Percentiles rank a stretch among this genome's conserved stretches.
These are phyloP conservation scores for Buddleja alternifolia DNA, from an alignment of 257 asterid species.

Conservation along the genomic window DNA sequence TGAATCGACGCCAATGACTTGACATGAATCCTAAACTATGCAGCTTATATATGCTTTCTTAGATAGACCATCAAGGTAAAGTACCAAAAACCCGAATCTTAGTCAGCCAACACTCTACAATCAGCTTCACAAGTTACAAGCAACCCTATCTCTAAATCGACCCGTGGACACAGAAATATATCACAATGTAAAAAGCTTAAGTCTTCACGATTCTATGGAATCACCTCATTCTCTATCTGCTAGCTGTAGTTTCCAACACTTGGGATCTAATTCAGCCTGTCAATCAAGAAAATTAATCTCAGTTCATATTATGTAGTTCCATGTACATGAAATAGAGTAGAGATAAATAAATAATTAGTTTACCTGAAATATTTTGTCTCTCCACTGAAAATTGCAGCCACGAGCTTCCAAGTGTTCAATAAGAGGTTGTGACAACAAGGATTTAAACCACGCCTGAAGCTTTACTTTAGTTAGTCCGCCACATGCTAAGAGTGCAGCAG, in stretches of 20 bases:
- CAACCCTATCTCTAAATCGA: no score
- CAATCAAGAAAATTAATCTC: not conserved
- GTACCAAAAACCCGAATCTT: no score
- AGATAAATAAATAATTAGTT: not conserved
- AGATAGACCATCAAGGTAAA: no score
- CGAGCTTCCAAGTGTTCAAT: constrained; percentile 74
- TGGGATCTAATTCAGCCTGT: constrained; percentile 81
- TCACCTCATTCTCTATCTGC: constrained; percentile 39
- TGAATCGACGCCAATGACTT: no score
- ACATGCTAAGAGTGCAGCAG: constrained; percentile 34
- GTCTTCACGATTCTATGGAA: no score
- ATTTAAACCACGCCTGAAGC: constrained; percentile 33
- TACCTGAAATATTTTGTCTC: constrained; percentile 78
- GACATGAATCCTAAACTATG: no score
- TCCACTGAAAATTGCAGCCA: constrained; percentile 80
- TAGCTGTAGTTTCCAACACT: constrained; percentile 72
- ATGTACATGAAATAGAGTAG: no score
- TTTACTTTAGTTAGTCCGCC: constrained; percentile 38
- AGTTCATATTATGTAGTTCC: not conserved
- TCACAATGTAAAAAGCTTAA: no score
- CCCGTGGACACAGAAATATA: no score
- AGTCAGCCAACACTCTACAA: no score
- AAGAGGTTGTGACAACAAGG: constrained; percentile 53
- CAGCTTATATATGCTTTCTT: no score
- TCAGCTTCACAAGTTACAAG: no score